Conservation (phyloP, 352 stramenopile species). For the Halophytophthora polymorphica region DNA sequence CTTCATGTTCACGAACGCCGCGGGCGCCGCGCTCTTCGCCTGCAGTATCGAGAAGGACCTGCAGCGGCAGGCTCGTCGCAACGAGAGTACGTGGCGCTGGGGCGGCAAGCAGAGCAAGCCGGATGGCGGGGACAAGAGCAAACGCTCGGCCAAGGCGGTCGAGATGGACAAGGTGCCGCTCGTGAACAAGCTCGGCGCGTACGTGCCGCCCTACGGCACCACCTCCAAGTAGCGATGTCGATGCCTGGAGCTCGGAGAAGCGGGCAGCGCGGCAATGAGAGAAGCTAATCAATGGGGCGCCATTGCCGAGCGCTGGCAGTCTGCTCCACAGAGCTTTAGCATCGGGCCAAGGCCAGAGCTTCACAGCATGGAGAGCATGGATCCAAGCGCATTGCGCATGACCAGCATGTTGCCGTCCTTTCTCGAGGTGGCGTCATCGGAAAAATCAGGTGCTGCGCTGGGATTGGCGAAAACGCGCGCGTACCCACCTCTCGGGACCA, state of each 20-base stretch:
- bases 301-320: too few relatives aligned
- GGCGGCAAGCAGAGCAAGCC: conserved; percentile 4
- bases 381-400: neutral
- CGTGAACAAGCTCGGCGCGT: conserved; percentile 25
- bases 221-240: conserved; percentile 26
- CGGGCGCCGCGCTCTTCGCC: conserved; percentile 51
- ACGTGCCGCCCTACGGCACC: conserved; percentile 30
- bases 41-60: conserved; percentile 47
- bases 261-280: too few relatives aligned
- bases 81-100: conserved; percentile 16
- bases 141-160: conserved; percentile 2
- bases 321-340: too few relatives aligned
- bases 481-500: neutral
- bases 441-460: neutral
- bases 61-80: conserved; percentile 17
- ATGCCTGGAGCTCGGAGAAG: too few relatives aligned
- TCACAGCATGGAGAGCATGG: too few relatives aligned
- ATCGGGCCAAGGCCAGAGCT: too few relatives aligned
- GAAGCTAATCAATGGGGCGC: too few relatives aligned
- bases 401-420: too few relatives aligned
- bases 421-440: too few relatives aligned
- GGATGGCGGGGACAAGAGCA: conserved; percentile 10
- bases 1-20: conserved; percentile 63
- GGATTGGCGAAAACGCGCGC: neutral
- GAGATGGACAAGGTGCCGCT: conserved; percentile 25